Percentiles rank a stretch among this genome's conserved stretches.
Evolutionary conservation across 257 asterid species (phyloP).

Genomic region (Solanum dulcamara): DNA sequence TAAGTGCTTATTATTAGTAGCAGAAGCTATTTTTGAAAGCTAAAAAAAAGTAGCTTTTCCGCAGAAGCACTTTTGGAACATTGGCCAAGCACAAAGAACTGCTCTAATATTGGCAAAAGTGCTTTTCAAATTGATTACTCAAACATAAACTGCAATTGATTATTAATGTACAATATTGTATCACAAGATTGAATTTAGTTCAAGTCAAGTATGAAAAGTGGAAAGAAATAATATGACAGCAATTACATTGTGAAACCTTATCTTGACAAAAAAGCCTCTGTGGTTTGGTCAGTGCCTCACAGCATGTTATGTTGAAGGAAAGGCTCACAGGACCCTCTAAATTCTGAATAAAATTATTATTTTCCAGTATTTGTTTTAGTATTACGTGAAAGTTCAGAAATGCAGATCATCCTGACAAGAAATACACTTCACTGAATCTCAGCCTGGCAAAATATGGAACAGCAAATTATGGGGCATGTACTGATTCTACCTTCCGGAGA

Average conservation of each 20-base stretch:
- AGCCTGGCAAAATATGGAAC: background rate
- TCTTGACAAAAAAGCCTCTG: background rate
- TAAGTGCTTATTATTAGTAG: background rate
- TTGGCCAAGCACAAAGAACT: background rate
- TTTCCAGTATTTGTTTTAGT: background rate
- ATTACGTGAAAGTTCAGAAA: background rate
- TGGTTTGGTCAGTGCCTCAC: background rate
- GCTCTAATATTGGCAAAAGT: background rate
- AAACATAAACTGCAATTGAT: background rate
- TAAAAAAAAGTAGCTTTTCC: background rate
- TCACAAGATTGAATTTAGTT: background rate
- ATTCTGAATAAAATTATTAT: background rate
- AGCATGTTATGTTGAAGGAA: background rate
- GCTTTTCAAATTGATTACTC: background rate
- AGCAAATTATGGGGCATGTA: background rate
- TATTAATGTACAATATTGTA: background rate
- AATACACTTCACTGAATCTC: background rate
- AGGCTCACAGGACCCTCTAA: background rate
- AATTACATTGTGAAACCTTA: background rate
- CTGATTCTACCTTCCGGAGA: constrained; percentile 57
- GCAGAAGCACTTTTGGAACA: background rate
- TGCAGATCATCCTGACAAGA: background rate
- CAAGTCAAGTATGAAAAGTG: background rate
- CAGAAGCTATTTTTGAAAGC: background rate
- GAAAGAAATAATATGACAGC: background rate